Base-by-base conservation (phyloP, 2,329 filamentous ascomycete genomes). In the Cytospora leucostoma region DNA sequence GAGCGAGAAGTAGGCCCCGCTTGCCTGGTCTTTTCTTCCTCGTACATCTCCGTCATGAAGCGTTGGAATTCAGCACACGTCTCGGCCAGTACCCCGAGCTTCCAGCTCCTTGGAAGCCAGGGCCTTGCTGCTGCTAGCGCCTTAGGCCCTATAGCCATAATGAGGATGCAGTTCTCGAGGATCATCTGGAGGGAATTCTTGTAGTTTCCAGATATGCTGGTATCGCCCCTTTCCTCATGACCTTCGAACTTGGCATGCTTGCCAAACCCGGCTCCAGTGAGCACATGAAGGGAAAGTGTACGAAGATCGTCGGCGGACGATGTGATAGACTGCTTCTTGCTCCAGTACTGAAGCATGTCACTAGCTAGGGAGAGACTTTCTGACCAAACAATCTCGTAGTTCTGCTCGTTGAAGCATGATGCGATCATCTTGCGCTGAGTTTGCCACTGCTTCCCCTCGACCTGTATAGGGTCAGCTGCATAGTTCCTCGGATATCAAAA, bases 41-140 rank as follows among this genome's bases (percentile, higher is more conserved):
- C 71, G 62, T 74, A 74, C 4, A 71, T 27, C 2, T 65, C 40
- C 0, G 70, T 73, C 72, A 75, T 74, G 61, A 72, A 66, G 0
- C n/a, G 27, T 2, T 69, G 68, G 27, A 75, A 75, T 1, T 68
- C 59, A 27, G 61, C 59, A 11, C 68, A 70, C 4, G 72, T 71
- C 2, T 68, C 51, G 33, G 68, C 40, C 1, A 73, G 19, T 0
- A 7, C 17, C 27, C 65, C 59, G 7, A 73, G 59, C 67, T 76
- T 27, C 27, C 27, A 27, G 27, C 27, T 75, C 59, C 72, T 6
- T 17, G 60, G 60, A 3, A 58, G 49, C 60, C 60, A 56, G 2
- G 21, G 15, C 8, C 19, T n/a, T 27, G 27, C 27, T 27, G 4
- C 27, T 5, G 34, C 33, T n/a, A 61, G 37, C 0, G 21, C 10